phyloP scores from a whole-genome alignment of 23 red algal genomes.

The Agarophyton chilense region DNA sequence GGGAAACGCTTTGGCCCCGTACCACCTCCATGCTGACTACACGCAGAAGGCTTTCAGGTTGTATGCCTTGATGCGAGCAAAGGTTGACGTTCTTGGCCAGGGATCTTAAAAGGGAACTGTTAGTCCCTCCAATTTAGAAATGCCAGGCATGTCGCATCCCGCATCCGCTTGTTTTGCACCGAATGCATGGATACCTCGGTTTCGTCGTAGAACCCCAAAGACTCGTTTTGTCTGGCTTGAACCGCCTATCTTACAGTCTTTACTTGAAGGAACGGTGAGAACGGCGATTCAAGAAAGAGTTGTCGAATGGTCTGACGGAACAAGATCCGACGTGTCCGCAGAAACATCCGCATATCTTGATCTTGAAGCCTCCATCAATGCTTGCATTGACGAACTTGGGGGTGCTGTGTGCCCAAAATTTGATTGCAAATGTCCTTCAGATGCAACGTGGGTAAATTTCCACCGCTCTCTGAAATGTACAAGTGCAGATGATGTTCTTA shows the following conservation, averaged over 20 bases:
- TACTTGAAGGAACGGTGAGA: constrained; percentile 19
- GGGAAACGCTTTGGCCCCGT: too few relatives aligned
- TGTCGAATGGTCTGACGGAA: constrained; percentile 70
- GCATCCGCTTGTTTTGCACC: background rate
- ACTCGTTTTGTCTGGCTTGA: constrained; percentile 39
- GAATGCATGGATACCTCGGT: constrained; percentile 40
- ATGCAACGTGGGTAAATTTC: constrained; percentile 71
- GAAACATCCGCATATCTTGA: constrained; percentile 15
- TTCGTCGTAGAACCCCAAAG: constrained; percentile 37
- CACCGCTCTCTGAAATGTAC: constrained; percentile 58
- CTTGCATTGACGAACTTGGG: constrained; percentile 48
- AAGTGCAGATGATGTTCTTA: constrained; percentile 64
- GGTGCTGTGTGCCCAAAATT: constrained; percentile 68
- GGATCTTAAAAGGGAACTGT: too few relatives aligned
- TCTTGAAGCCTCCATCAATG: constrained; percentile 36
- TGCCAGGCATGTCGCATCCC: background rate
- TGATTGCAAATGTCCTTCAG: constrained; percentile 34
- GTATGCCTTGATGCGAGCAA: too few relatives aligned
- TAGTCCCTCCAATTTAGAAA: background rate
- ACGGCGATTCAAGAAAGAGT: background rate
- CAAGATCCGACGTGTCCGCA: background rate
- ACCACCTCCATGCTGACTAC: too few relatives aligned
- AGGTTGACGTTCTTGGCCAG: too few relatives aligned
- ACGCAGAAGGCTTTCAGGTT: too few relatives aligned
- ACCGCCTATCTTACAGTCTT: background rate